A percentile compares a stretch with the other conserved stretches of the same genome.
Conservation (phyloP, 257 asterid species). For the Buddleja alternifolia region DNA sequence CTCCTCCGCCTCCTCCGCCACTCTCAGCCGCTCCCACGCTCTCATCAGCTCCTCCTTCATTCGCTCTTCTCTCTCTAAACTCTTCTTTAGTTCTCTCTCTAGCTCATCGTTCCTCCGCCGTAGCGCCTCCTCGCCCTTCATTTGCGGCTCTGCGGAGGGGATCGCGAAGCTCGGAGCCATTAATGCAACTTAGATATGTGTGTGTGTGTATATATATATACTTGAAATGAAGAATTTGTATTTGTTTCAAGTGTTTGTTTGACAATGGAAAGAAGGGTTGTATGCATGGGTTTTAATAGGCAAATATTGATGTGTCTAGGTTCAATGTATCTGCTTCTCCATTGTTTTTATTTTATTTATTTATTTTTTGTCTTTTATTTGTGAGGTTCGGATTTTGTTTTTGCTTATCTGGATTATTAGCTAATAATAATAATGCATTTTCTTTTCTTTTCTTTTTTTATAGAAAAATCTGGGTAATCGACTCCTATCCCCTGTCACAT, state of each 20-base stretch:
- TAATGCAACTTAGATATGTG: no score
- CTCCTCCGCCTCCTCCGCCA: slow-evolving; percentile 94
- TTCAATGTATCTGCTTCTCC: slow-evolving; percentile 61
- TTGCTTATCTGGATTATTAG: not conserved
- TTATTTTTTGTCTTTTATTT: not conserved
- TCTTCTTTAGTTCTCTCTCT: slow-evolving; percentile 58
- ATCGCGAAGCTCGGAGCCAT: slow-evolving; percentile 55
- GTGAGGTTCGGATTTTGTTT: slow-evolving; percentile 1
- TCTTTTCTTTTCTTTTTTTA: no score
- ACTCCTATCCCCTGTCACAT: no score
- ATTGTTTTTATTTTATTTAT: not conserved
- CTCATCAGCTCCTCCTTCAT: slow-evolving; percentile 53
- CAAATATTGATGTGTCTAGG: slow-evolving; percentile 47
- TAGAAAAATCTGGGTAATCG: no score
- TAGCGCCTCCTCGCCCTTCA: slow-evolving; percentile 40
- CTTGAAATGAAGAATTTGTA: not conserved
- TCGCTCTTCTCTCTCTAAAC: slow-evolving; percentile 64
- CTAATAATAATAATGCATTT: not conserved
- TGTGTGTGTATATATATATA: no score
- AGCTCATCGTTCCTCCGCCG: slow-evolving; percentile 71
- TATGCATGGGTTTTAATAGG: slow-evolving; percentile 44
- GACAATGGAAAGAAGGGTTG: not conserved
- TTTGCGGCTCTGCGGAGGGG: slow-evolving; percentile 23
- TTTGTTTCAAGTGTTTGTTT: not conserved
- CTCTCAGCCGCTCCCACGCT: slow-evolving; percentile 52